Conservation (phyloP, 805 yeast species). For the Teunomyces stri region DNA sequence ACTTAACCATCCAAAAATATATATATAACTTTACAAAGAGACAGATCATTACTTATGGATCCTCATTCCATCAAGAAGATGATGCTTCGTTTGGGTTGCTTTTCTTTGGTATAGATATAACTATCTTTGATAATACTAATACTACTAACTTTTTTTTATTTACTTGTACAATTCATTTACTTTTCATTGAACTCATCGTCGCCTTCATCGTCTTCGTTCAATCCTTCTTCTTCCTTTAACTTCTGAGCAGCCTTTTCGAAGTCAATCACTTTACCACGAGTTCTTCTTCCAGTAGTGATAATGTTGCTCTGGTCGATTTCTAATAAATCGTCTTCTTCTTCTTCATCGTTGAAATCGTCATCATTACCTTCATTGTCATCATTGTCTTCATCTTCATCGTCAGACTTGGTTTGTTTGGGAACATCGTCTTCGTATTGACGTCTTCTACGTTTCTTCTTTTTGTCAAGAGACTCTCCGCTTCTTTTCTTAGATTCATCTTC, state of each 20-base stretch:
- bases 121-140: neutral
- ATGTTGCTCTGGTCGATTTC: slow-evolving; percentile 84
- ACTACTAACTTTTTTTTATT: neutral
- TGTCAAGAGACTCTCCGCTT: slow-evolving; percentile 12
- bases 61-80: no score
- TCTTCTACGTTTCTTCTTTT: slow-evolving; percentile 55
- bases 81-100: neutral
- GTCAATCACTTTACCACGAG: slow-evolving; percentile 86
- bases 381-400: slow-evolving; percentile 43
- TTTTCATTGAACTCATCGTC: slow-evolving; percentile 10
- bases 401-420: slow-evolving; percentile 41
- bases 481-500: slow-evolving; percentile 15
- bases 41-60: neutral
- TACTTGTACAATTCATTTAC: neutral
- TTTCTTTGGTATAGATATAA: neutral
- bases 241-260: slow-evolving; percentile 77
- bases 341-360: slow-evolving; percentile 57
- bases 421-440: slow-evolving; percentile 56
- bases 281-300: slow-evolving; percentile 82
- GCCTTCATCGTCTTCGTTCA: slow-evolving; percentile 34
- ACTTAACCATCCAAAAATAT: neutral
- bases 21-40: neutral
- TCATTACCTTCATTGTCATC: slow-evolving; percentile 50
- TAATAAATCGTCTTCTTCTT: slow-evolving; percentile 72
- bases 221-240: slow-evolving; percentile 50